Percentiles rank a stretch among this genome's conserved stretches.
These are phyloP conservation scores for Botrytis elliptica DNA, from an alignment of 2,329 filamentous ascomycete species.

Conservation along the genomic window DNA sequence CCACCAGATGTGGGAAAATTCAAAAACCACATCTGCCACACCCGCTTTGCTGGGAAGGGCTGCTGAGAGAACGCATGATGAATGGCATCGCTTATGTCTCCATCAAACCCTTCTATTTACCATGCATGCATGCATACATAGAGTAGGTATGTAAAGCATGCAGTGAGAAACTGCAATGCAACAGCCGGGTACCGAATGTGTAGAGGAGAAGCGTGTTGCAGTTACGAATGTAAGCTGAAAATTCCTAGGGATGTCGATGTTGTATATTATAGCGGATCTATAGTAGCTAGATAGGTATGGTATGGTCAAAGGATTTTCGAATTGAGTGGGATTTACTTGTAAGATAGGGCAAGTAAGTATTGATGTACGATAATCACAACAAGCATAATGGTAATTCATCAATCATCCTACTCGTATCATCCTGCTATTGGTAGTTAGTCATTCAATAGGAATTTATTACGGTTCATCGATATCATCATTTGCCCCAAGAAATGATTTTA, in stretches of 20 bases:
- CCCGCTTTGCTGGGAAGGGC: slow-evolving; percentile 13
- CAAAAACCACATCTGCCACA: slow-evolving; percentile 13
- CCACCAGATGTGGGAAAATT: background rate
- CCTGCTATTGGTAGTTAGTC: background rate
- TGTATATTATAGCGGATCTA: background rate
- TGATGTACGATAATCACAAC: background rate
- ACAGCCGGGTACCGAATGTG: slow-evolving; percentile 12
- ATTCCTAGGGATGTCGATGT: background rate
- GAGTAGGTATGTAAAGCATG: slow-evolving; percentile 1
- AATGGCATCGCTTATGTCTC: slow-evolving; percentile 12
- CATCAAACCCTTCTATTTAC: background rate
- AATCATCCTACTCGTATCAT: slow-evolving; percentile 14
- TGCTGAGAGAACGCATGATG: background rate
- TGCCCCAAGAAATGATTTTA: background rate
- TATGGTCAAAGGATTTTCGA: background rate
- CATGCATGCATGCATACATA: background rate
- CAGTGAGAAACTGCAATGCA: background rate
- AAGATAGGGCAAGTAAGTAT: background rate
- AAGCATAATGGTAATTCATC: background rate
- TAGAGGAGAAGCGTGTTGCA: slow-evolving; percentile 3
- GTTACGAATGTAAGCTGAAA: slow-evolving; percentile 4
- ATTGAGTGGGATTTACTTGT: background rate
- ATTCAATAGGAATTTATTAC: background rate
- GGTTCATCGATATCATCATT: background rate
- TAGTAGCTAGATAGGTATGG: background rate